Conservation (phyloP, 192 early-diverging fungal species). For the Glomus cerebriforme region DNA sequence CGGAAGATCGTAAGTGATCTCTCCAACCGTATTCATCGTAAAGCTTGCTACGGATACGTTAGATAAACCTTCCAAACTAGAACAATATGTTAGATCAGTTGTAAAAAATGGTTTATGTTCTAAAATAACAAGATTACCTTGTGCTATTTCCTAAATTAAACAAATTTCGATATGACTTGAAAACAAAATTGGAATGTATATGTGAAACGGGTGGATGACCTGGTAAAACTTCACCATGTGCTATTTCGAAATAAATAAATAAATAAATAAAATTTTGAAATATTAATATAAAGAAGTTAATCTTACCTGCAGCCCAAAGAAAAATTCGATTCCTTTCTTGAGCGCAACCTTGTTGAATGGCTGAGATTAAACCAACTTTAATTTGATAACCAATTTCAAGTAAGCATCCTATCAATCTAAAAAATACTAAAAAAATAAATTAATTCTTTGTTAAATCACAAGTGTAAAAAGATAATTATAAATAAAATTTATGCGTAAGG, state of each 20-base stretch:
- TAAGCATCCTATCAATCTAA: conserved; percentile 27
- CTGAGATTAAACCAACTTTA: conserved; percentile 31
- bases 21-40: neutral
- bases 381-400: conserved; percentile 37
- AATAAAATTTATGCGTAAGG: neutral
- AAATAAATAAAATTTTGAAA: neutral
- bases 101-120: neutral
- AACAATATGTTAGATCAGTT: neutral
- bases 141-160: neutral
- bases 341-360: conserved; percentile 23
- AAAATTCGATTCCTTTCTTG: conserved; percentile 33
- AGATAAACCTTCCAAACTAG: neutral
- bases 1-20: conserved; percentile 25
- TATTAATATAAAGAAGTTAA: neutral
- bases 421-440: conserved; percentile 12
- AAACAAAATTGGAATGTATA: neutral
- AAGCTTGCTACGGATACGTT: neutral
- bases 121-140: neutral
- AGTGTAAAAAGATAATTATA: neutral
- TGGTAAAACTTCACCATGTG: conserved; percentile 21
- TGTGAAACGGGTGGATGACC: conserved; percentile 30
- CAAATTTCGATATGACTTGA: neutral
- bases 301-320: conserved; percentile 39
- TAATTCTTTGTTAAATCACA: neutral
- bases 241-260: neutral